Conservation (phyloP, 139 green algal genomes). For the Zygnema circumcarinatum region DNA sequence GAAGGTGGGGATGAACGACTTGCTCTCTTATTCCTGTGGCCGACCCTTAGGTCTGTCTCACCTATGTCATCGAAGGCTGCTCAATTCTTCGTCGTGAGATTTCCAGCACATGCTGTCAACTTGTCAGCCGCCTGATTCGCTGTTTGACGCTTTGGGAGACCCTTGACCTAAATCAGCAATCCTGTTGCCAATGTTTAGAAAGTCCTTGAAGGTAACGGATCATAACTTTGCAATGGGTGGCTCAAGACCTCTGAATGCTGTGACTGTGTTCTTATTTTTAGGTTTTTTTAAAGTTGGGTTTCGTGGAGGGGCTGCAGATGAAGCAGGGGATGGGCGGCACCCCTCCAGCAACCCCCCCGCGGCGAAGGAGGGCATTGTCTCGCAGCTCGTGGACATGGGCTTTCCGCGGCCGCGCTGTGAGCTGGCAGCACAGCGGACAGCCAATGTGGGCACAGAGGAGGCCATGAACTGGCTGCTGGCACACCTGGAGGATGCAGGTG, state of each 20-base stretch:
- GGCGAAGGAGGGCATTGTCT: slow-evolving; percentile 70
- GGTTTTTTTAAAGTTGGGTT: neutral
- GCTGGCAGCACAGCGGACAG: slow-evolving; percentile 74
- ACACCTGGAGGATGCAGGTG: slow-evolving; percentile 88
- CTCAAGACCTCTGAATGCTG: too few relatives aligned
- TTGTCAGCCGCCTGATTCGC: too few relatives aligned
- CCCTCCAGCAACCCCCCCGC: neutral
- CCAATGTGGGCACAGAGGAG: slow-evolving; percentile 76
- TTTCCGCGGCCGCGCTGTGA: slow-evolving; percentile 84
- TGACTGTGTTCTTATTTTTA: neutral
- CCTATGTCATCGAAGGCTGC: neutral
- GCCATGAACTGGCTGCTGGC: slow-evolving; percentile 90
- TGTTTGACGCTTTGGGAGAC: too few relatives aligned
- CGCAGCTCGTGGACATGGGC: slow-evolving; percentile 82
- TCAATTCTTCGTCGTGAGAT: too few relatives aligned
- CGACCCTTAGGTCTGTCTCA: neutral
- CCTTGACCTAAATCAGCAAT: too few relatives aligned
- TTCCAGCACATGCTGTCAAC: too few relatives aligned
- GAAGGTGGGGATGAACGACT: slow-evolving; percentile 60
- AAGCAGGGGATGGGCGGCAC: neutral
- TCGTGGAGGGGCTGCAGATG: neutral
- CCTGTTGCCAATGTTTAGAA: too few relatives aligned
- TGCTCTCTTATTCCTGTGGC: slow-evolving; percentile 2
- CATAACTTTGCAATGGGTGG: too few relatives aligned
- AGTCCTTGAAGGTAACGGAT: too few relatives aligned